Evolutionary conservation across 2,329 filamentous ascomycete species (phyloP), one percentile per base, ranked within the genome.

Genomic region (Xylariales sp.): DNA sequence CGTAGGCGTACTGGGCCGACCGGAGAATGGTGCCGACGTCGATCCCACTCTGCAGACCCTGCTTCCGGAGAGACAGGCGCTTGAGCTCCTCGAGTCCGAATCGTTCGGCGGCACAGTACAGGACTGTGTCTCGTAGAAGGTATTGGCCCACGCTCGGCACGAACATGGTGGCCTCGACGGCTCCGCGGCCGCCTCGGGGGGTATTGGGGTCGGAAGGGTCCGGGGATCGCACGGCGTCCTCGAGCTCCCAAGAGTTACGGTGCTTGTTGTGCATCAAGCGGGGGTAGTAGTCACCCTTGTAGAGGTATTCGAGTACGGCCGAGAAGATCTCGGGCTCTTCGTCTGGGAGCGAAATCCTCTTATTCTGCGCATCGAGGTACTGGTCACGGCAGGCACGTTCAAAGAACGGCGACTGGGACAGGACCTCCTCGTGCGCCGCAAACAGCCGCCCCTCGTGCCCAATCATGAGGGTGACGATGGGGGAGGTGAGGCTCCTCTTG

Each of bases 281-380:
- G 64, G 94, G 94, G 81, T 92, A 96, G 84, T 97, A 97, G 86
- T 97, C 94, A 74, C 93, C 93, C 85, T 97, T 97, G 90, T 97
- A 97, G 74, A 97, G 89, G 81, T 94, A 97, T 85, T 97, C 94
- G 83, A 97, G 93, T 77, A 97, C 86, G 77, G 92, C 94, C 80
- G 93, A 97, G 82, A 97, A 93, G 80, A 97, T 88, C 85, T 97
- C 94, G 74, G 94, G 93, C 84, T 97, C 93, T 86, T 92, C 91
- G 77, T 88, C 85, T 72, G 85, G 85, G 77, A 87, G 91, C 85
- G 85, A 92, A 85, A 88, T 91, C 81, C 88, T 93, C 89, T 89
- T 93, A 88, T 84, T 92, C 90, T 86, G 89, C 83, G 82, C 86
- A 79, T 92, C 91, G 81, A 91, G 87, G 83, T 91, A 92, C 79